Evolutionary conservation across 1,139 yeast species (phyloP), one percentile per base, ranked within the genome.

Genomic region (Geotrichum australiense): DNA sequence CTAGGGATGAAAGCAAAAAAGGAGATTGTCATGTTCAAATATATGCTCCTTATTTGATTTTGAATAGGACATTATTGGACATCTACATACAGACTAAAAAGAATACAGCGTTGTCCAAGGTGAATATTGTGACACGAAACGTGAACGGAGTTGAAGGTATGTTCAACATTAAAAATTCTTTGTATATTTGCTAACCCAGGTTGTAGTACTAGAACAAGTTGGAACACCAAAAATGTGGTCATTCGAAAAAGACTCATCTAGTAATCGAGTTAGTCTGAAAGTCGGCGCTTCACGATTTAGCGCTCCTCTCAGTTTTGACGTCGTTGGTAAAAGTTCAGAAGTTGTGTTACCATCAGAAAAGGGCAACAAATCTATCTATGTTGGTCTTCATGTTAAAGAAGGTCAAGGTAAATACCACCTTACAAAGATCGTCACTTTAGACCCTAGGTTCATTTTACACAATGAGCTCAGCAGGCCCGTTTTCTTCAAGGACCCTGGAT

Each of bases 141-240:
- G 12, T 6, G 16, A 15, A 33, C 8, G 33, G 18, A 12, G 20
- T 8, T 11, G 33, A 35, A 19, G 12, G 22, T 25, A 34, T 29
- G 20, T 21, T 5, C 25, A 10, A 22, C 10, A 6, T 22, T 22
- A 10, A 10, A 7, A 7, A 22, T 7, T 22, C 25, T 22, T 22
- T 22, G 10, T 7, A 22, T 7, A 22, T 10, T 6, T 7, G 10
- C 25, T 22, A 6, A 7, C 6, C 6, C 25, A 26, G 5, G 11
- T 11, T 26, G 5, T 26, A 26, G 29, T 11, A 6, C 6, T 11
- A 11, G n/a, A 26, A 26, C 11, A 18, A 42, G 57, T 62, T 2
- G 64, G 76, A 0, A 54, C 64, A 12, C 96, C 96, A 0, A 74
- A 73, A 43, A 76, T 91, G 84, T 89, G 91, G 65, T 89, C 98